Base-by-base conservation (phyloP, 2,329 filamentous ascomycete species). In the Diaporthe capsici region DNA sequence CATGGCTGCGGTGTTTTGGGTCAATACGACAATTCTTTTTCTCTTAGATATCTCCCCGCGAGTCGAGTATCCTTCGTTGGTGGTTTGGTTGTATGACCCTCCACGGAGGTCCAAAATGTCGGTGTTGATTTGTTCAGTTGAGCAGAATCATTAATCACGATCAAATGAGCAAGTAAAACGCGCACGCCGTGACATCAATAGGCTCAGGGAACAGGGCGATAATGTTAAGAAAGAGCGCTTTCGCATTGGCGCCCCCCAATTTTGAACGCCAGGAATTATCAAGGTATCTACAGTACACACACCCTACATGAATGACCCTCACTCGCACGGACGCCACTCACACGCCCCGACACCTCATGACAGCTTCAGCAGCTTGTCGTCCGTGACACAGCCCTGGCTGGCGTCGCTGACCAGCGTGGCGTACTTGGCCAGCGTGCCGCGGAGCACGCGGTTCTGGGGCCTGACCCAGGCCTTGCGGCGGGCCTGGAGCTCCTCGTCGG, bases 381-480 rank as follows among this genome's bases (percentile, higher is more conserved):
- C 89, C 28, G 90, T 92, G 47, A 92, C 87, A 79, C 90, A 92
- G 17, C 90, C 90, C n/a, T 85, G 84, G 81, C 89, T 91, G 10
- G 90, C 90, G 77, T 92, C 85, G 79, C 86, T 91, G 65, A 92
- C 90, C 71, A 92, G 83, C 49, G 82, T 77, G 7, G 93, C 92
- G 80, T 95, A 95, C 85, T 95, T 95, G 78, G 89, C 91, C 79
- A 95, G 84, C 8, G 93, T 94, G 67, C 93, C 93, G 80, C 90
- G 89, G 80, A 86, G 86, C 74, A 90, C 91, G 77, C 88, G 89
- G 75, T 89, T 85, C 76, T 88, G 83, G 3, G 93, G 93, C 39
- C 89, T 87, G 81, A 88, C 89, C 93, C 93, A 95, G 74, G 86
- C 87, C 79, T 88, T 86, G 78, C 87, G 86, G 75, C 93, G 87